A percentile compares a stretch with the other conserved stretches of the same genome.
Evolutionary conservation across 768 basidiomycete species (phyloP).

Genomic region (Hebeloma cylindrosporum): DNA sequence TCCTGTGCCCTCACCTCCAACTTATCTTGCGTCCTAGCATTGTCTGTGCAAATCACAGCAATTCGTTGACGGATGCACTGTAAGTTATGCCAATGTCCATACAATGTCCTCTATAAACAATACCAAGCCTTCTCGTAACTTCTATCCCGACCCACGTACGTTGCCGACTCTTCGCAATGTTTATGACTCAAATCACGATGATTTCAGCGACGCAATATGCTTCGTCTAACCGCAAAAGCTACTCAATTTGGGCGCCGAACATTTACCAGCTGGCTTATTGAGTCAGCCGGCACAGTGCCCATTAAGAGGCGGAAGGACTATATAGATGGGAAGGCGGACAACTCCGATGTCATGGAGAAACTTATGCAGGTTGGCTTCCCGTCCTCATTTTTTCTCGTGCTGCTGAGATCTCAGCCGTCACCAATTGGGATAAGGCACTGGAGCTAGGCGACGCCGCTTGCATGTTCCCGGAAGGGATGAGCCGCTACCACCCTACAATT

Average conservation of each 20-base stretch:
- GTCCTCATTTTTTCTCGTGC: neutral
- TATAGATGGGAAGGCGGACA: slow-evolving; percentile 55
- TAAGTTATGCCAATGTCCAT: slow-evolving; percentile 34
- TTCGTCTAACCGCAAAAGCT: slow-evolving; percentile 85
- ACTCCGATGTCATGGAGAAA: slow-evolving; percentile 64
- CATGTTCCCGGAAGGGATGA: slow-evolving; percentile 85
- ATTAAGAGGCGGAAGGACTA: slow-evolving; percentile 77
- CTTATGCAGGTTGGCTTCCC: slow-evolving; percentile 60
- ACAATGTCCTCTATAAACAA: neutral
- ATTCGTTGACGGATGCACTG: slow-evolving; percentile 86
- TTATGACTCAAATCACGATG: slow-evolving; percentile 3
- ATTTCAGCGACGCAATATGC: slow-evolving; percentile 67
- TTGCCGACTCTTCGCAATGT: neutral
- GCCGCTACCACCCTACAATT: slow-evolving; percentile 83
- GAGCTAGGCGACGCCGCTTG: slow-evolving; percentile 78
- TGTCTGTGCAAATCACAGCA: slow-evolving; percentile 84
- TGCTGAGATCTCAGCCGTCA: slow-evolving; percentile 2
- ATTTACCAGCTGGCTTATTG: slow-evolving; percentile 89
- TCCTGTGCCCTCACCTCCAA: neutral
- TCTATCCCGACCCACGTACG: slow-evolving; percentile 68
- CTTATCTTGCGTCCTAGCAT: slow-evolving; percentile 47
- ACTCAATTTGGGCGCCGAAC: slow-evolving; percentile 82
- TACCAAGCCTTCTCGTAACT: slow-evolving; percentile 65
- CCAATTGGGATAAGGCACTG: slow-evolving; percentile 51
- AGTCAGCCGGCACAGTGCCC: slow-evolving; percentile 84